Evolutionary conservation across 1,284 basidiomycete genomes (phyloP).

Genomic region (Melampsora allii-populina): DNA sequence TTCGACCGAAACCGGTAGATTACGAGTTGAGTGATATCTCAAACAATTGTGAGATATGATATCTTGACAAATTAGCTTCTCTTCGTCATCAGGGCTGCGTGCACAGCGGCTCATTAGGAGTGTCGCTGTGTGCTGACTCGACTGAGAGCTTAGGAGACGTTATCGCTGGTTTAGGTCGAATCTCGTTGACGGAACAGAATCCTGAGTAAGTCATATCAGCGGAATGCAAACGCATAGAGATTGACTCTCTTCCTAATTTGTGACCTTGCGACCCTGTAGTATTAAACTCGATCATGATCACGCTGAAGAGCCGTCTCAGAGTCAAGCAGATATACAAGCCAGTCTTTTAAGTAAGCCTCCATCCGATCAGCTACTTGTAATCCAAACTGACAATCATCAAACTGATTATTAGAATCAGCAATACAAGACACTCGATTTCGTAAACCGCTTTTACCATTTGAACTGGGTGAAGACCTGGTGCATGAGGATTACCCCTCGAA

Average conservation of each 20-base stretch:
- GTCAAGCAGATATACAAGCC: constrained; percentile 13
- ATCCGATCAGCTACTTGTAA: not conserved
- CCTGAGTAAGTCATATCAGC: constrained; percentile 3
- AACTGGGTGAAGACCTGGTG: constrained; percentile 31
- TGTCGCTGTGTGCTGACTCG: constrained; percentile 56
- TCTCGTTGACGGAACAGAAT: constrained; percentile 6
- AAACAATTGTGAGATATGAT: not conserved
- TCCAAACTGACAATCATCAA: not conserved
- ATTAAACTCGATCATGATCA: not conserved
- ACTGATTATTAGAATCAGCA: constrained; percentile 22
- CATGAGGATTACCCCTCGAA: constrained; percentile 40
- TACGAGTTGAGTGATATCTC: constrained; percentile 3
- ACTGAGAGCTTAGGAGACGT: constrained; percentile 50
- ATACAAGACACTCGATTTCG: constrained; percentile 22
- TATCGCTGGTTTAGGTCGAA: constrained; percentile 13
- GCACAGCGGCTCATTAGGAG: constrained; percentile 43
- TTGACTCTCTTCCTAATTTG: not conserved
- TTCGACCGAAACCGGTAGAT: not conserved
- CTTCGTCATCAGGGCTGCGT: not conserved
- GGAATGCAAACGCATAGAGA: not conserved
- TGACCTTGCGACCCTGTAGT: not conserved
- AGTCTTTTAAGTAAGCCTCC: constrained; percentile 16
- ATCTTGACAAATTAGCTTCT: not conserved
- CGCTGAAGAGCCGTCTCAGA: not conserved
- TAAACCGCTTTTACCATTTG: constrained; percentile 19